Base-by-base conservation (phyloP, 345 rosid species). In the Crucihimalaya himalaica region DNA sequence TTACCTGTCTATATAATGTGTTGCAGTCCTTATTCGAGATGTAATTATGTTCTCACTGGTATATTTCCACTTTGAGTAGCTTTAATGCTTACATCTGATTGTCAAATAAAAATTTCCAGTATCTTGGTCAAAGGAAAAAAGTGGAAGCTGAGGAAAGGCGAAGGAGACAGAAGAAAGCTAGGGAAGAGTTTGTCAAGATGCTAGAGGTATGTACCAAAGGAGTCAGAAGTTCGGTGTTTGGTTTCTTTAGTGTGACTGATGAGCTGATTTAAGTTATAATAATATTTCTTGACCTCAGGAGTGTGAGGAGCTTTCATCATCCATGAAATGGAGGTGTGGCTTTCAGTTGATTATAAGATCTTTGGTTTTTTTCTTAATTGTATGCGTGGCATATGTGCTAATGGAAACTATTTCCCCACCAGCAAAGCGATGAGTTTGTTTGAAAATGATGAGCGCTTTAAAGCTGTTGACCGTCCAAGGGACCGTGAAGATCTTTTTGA, bases 81-180 rank as follows among this genome's bases (percentile, higher is more conserved):
- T 65, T 28, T 32, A 10, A 3, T 54, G 55, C 58, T 25, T 42
- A 66, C 35, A 68, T 53, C 55, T 77, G 55, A 40, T 20, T 70
- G 80, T 53, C 56, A 52, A 66, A 58, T 71, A 7, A 20, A 34
- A 15, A 51, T 25, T 70, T 27, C 37, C 72, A 93, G 98, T 92
- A 92, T 79, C 84, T 95, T 85, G 99, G 99, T 83, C 99, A 95
- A 84, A 85, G 97, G 66, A 95, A 80, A 78, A 95, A 95, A 73
- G 70, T 90, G 54, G 99, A 95, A 78, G 99, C 97, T 54, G 99
- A 92, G 84, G 99, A 90, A 81, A 90, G 90, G 77, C 93, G 98
- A 43, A 51, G 84, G 74, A 95, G 89, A 78, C 99, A 90, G 89
- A 95, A 92, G 84, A 87, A 92, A 80, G 97, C 99, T 13, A 84